Evolutionary conservation across 176 grass and related monocot genomes (phyloP), one percentile per base, ranked within the genome.

Genomic region (Puccinellia tenuiflora): DNA sequence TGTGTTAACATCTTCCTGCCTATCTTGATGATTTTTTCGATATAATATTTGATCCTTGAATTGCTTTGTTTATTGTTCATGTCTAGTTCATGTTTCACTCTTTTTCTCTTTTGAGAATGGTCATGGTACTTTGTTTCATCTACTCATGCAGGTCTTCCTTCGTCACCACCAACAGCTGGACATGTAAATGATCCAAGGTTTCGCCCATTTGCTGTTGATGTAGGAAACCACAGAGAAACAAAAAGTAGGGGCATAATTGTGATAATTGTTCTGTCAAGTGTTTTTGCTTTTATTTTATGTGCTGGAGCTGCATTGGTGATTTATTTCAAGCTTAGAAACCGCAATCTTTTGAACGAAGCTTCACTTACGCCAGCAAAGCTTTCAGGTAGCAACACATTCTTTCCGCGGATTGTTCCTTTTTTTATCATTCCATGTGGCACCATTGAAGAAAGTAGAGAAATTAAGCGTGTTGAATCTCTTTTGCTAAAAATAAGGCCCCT

Each of bases 181-280:
- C 59, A 89, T 89, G 81, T 29, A 78, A 90, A 90, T 66, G 83
- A 59, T 45, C 72, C 75, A 67, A 76, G 72, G 35, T 81, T 81
- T 16, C 91, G 26, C 53, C 97, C 97, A 6, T 66, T 99, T 82
- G 97, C 91, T 34, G 93, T 38, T 83, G 89, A 90, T 85, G 83
- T 96, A 69, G 73, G 89, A 89, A 96, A 86, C 52, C 73, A 76
- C 46, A 89, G 75, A 79, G 93, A 84, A 54, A 99, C 47, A 40
- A 87, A 90, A 88, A 78, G 88, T 46, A 88, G 77, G 34, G 79
- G 83, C 31, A 81, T 94, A 78, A 80, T 90, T 77, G 71, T 86
- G 29, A 94, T 99, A 82, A 83, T 99, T 68, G 60, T 94, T 92
- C 64, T 99, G 47, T 94, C 97, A 84, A 86, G 91, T 84, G 74